Evolutionary conservation across 495 filamentous ascomycete genomes (phyloP).

Genomic region (Sphaerosporella brunnea): DNA sequence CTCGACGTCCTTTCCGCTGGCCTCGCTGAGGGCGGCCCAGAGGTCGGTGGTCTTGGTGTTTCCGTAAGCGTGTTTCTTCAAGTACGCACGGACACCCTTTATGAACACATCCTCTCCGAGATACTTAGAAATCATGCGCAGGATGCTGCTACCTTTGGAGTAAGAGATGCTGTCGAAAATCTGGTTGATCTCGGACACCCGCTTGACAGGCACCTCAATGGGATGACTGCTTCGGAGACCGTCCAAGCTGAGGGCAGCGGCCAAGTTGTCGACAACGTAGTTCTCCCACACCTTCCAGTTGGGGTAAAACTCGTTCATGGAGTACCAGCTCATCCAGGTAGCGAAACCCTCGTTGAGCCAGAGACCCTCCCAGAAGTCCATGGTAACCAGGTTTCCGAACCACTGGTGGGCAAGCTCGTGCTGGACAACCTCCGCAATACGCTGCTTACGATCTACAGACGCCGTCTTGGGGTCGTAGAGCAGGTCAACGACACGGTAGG

Average conservation of each 20-base stretch:
- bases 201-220: conserved; percentile 91
- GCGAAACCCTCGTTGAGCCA: conserved; percentile 99
- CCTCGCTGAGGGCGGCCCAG: conserved; percentile 76
- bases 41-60: conserved; percentile 75
- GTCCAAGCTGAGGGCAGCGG: conserved; percentile 72
- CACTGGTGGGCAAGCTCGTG: conserved; percentile 97
- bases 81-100: conserved; percentile 76
- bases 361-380: conserved; percentile 98
- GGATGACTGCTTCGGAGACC: conserved; percentile 89
- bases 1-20: conserved; percentile 76
- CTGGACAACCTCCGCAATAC: conserved; percentile 85
- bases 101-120: conserved; percentile 86
- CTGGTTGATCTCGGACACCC: conserved; percentile 89
- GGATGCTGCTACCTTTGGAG: conserved; percentile 85
- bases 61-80: conserved; percentile 86
- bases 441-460: conserved; percentile 80
- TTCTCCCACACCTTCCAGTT: conserved; percentile 99
- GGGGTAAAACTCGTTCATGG: conserved; percentile 73
- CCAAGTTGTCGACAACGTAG: conserved; percentile 80
- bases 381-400: conserved; percentile 97
- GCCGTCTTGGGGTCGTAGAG: conserved; percentile 82
- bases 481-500: conserved; percentile 81
- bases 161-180: conserved; percentile 98
- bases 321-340: conserved; percentile 65
- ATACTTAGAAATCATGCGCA: conserved; percentile 94